Evolutionary conservation across 768 basidiomycete species (phyloP).

Genomic region (Leccinum longicurvipes): DNA sequence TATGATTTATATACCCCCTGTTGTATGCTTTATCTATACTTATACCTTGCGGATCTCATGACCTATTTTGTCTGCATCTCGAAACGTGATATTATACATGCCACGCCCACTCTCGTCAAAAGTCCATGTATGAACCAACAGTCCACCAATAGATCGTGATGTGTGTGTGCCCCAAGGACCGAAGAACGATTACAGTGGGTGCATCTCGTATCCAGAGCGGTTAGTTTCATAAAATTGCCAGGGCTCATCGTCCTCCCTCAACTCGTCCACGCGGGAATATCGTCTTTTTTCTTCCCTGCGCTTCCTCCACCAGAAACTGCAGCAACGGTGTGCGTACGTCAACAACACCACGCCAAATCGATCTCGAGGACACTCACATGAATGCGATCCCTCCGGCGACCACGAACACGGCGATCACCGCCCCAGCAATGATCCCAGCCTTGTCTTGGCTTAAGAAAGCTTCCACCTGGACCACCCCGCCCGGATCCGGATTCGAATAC

Average conservation of each 20-base stretch:
- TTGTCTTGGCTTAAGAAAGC: slow-evolving; percentile 45
- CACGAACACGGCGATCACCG: slow-evolving; percentile 40
- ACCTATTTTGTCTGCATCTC: not conserved
- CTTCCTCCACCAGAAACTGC: slow-evolving; percentile 32
- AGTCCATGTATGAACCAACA: not conserved
- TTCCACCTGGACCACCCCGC: slow-evolving; percentile 41
- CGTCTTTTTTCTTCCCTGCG: slow-evolving; percentile 14
- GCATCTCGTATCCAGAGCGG: slow-evolving; percentile 14
- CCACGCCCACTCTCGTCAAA: not conserved
- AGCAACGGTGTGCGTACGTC: not conserved
- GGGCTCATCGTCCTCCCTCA: slow-evolving; percentile 30
- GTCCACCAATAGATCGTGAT: not conserved
- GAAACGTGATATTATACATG: not conserved
- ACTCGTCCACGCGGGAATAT: slow-evolving; percentile 24
- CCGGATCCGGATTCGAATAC: slow-evolving; percentile 56
- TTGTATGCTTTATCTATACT: slow-evolving; percentile 16
- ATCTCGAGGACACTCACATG: slow-evolving; percentile 28
- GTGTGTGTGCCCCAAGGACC: not conserved
- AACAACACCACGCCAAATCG: not conserved
- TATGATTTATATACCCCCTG: slow-evolving; percentile 13
- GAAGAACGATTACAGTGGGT: not conserved
- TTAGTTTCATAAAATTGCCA: slow-evolving; percentile 27
- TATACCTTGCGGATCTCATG: not conserved
- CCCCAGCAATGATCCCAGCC: slow-evolving; percentile 46
- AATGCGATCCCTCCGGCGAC: slow-evolving; percentile 36